phyloP scores from a whole-genome alignment of 1,284 basidiomycete genomes.

The Exobasidium cylindrosporum region DNA sequence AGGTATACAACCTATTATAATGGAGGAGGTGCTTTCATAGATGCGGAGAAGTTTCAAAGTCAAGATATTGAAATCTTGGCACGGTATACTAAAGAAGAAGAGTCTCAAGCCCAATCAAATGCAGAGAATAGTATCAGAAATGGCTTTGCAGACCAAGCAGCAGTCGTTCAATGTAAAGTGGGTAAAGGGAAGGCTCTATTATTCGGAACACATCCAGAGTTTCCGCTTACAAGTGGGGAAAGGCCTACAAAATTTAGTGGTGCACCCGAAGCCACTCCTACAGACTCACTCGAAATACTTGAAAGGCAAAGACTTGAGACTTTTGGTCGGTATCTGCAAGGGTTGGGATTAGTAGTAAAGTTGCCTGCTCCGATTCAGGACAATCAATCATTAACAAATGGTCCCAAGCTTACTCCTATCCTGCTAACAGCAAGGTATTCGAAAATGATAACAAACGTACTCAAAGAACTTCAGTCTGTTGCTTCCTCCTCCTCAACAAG shows the following conservation, averaged over 20 bases:
- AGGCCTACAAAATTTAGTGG: background rate
- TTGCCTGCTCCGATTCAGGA: background rate
- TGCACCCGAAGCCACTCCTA: conserved; percentile 22
- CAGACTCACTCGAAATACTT: conserved; percentile 1
- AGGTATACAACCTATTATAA: conserved; percentile 60
- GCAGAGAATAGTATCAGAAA: background rate
- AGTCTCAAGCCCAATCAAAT: conserved; percentile 37
- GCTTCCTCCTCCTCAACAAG: background rate
- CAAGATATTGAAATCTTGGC: conserved; percentile 56
- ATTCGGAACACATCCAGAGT: conserved; percentile 68
- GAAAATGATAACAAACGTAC: background rate
- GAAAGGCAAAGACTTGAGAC: conserved; percentile 5
- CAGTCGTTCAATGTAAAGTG: conserved; percentile 61
- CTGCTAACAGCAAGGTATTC: background rate
- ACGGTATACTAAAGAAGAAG: conserved; percentile 30
- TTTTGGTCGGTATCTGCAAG: conserved; percentile 5
- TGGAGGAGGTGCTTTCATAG: conserved; percentile 61
- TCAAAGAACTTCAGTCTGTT: background rate
- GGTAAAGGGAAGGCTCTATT: conserved; percentile 65
- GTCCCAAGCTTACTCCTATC: conserved; percentile 10
- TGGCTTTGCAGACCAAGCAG: conserved; percentile 53
- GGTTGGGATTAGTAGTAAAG: conserved; percentile 7
- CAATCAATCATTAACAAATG: background rate
- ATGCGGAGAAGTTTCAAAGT: conserved; percentile 36
- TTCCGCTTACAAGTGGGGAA: conserved; percentile 36